Conservation (phyloP, 202 grass and related monocot species). For the Panicum virgatum region DNA sequence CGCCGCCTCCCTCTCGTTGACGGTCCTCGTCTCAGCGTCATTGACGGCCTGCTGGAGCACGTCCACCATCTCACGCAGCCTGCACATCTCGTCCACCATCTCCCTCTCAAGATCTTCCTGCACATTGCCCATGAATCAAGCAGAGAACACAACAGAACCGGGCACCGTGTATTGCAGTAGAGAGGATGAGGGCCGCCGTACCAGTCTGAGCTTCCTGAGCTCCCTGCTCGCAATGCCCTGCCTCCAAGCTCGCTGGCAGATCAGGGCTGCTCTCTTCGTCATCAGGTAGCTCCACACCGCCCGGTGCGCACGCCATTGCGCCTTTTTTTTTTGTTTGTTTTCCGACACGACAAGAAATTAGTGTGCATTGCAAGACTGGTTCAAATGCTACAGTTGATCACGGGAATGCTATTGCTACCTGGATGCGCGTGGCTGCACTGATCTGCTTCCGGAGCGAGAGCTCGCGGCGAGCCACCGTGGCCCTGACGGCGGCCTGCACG, state of each 20-base stretch:
- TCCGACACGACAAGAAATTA: background rate
- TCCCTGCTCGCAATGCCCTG: constrained; percentile 48
- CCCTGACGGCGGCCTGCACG: constrained; percentile 50
- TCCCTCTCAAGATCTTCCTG: constrained; percentile 54
- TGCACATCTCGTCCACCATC: constrained; percentile 51
- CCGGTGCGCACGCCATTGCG: constrained; percentile 50
- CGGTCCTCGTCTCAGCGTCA: constrained; percentile 52
- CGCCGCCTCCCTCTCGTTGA: constrained; percentile 45
- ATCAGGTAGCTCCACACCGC: constrained; percentile 31
- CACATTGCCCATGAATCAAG: constrained; percentile 17
- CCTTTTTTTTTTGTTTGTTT: constrained; percentile 28
- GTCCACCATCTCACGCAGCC: constrained; percentile 64
- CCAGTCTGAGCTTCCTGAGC: constrained; percentile 59
- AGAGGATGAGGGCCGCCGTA: constrained; percentile 16
- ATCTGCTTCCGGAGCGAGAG: constrained; percentile 34
- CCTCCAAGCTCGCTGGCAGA: constrained; percentile 65
- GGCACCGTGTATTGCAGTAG: background rate
- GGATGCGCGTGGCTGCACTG: constrained; percentile 58
- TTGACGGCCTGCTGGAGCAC: constrained; percentile 67
- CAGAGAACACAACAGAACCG: background rate
- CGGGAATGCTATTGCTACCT: constrained; percentile 48
- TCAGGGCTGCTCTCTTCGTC: constrained; percentile 51
- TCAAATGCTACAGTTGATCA: background rate
- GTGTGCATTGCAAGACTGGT: background rate
- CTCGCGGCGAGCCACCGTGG: constrained; percentile 45